Evolutionary conservation across 108 stramenopile genomes (phyloP).

Genomic region (Stephanodiscus minutulus): DNA sequence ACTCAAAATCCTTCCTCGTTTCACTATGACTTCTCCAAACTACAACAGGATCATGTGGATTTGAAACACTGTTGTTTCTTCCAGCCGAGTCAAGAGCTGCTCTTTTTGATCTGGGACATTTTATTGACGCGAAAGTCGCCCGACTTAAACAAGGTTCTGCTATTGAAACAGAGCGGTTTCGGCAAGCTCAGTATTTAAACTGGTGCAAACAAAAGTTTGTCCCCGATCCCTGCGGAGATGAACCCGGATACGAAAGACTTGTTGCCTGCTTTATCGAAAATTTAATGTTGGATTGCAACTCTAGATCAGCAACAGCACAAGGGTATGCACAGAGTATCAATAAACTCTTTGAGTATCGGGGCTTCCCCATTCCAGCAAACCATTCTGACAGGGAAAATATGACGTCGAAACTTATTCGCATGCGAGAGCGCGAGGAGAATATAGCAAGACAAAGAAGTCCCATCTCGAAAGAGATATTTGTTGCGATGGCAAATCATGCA

Average conservation of each 20-base stretch:
- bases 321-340: too few relatives aligned
- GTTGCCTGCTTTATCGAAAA: neutral
- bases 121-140: too few relatives aligned
- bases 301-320: too few relatives aligned
- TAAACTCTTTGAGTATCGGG: too few relatives aligned
- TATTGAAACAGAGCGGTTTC: neutral
- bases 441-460: too few relatives aligned
- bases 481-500: too few relatives aligned
- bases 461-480: too few relatives aligned
- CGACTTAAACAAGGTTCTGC: neutral
- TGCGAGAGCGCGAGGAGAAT: too few relatives aligned
- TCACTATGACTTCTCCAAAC: neutral
- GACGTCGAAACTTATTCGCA: too few relatives aligned
- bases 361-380: too few relatives aligned
- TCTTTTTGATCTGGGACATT: neutral
- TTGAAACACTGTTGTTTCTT: slow-evolving; percentile 1
- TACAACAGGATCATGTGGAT: neutral
- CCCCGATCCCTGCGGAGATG: neutral
- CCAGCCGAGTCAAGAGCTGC: neutral
- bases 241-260: neutral
- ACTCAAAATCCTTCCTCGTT: neutral
- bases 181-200: too few relatives aligned
- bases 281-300: neutral
- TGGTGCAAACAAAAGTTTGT: neutral
- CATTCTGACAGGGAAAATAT: too few relatives aligned